A percentile compares a stretch with the other conserved stretches of the same genome.
These are phyloP conservation scores for Naganishia albida DNA, from an alignment of 1,284 basidiomycete species.

Conservation along the genomic window DNA sequence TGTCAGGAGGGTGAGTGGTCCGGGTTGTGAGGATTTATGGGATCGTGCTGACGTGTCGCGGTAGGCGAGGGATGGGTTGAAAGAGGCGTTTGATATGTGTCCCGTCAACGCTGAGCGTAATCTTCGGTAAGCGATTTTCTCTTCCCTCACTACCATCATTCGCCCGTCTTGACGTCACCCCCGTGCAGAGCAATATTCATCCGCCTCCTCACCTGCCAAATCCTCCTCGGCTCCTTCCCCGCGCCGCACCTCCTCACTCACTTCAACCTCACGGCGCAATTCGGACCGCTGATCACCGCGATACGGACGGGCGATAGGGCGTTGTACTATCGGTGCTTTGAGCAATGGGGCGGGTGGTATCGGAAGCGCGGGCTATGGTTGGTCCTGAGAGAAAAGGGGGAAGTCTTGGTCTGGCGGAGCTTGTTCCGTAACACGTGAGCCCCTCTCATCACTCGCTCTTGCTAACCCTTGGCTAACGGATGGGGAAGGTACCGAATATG, in stretches of 20 bases:
- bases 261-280: constrained; percentile 48
- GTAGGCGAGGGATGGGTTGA: constrained; percentile 39
- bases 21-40: not conserved
- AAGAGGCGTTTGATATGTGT: constrained; percentile 39
- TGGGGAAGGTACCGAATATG: constrained; percentile 32
- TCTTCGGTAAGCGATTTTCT: constrained; percentile 31
- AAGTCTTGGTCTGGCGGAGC: constrained; percentile 55
- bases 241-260: constrained; percentile 38
- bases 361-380: constrained; percentile 51
- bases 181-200: constrained; percentile 53
- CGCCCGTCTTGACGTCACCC: not conserved
- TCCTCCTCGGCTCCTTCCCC: constrained; percentile 52
- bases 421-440: constrained; percentile 53
- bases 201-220: constrained; percentile 51
- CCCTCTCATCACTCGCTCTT: not conserved
- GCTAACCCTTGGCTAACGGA: not conserved
- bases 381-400: constrained; percentile 53
- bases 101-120: constrained; percentile 34
- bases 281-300: constrained; percentile 48
- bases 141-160: not conserved
- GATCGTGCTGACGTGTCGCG: not conserved
- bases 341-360: constrained; percentile 50
- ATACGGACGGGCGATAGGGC: constrained; percentile 50
- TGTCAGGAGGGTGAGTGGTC: constrained; percentile 26
- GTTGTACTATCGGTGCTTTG: constrained; percentile 46